Evolutionary conservation across 805 yeast genomes (phyloP), one percentile per base, ranked within the genome.

Genomic region (Kodamaea sagamina): DNA sequence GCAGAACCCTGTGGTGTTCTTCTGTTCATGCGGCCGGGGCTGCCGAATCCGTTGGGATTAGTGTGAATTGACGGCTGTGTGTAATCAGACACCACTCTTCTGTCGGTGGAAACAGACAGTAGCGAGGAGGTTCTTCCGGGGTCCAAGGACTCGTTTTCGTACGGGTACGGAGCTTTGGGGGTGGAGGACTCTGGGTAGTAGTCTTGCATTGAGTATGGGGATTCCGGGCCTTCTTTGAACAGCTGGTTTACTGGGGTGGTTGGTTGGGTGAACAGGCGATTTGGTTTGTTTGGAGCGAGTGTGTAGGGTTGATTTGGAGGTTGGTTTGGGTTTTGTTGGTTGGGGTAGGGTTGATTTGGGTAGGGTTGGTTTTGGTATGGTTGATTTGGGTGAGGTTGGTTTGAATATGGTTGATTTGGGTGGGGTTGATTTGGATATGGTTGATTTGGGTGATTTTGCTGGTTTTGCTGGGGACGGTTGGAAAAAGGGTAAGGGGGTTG

Each of bases 191-290:
- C 31, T 5, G 15, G 38, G 37, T 43, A 39, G 36, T 38, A 43
- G 22, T 39, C 42, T 24, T 41, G 47, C 32, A 44, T 37, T 11
- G 47, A 41, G 37, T 44, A 44, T 4, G 47, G 43, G 4, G 47
- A 44, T 11, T 27, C 44, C 9, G 41, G 17, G 13, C 26, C 41
- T n/a, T 18, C 35, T n/a, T 29, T n/a, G 11, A 34, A 32, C 44
- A 19, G 36, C 37, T 44, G 44, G 27, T 28, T 41, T 9, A 39
- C 27, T 9, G 47, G 47, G 4, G 47, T 44, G 6, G 32, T 7
- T 2, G 44, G 44, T 21, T 25, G 44, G 10, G 15, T 18, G 10
- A 10, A 36, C 28, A 18, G 42, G n/a, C n/a, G n/a, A n/a, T n/a
- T n/a, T n/a, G n/a, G n/a, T n/a, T n/a, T n/a, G n/a, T n/a, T n/a